Conservation (phyloP, 768 basidiomycete genomes). For the Lentinula raphanica region DNA sequence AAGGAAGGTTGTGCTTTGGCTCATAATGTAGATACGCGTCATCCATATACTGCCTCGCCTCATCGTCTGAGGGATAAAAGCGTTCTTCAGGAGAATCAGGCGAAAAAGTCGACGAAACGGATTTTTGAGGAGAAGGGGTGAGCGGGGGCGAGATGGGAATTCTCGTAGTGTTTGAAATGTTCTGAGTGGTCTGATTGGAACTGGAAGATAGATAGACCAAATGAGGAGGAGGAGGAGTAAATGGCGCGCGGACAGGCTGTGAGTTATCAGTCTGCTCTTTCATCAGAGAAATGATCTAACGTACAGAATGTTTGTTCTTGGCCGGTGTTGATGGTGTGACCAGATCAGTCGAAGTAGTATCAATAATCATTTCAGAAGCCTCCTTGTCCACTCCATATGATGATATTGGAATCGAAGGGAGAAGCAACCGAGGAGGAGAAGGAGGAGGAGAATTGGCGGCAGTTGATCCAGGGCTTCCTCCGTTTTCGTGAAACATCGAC, state of each 20-base stretch:
- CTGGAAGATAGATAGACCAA: conserved; percentile 17
- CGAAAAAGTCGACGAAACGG: conserved; percentile 2
- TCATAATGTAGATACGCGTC: conserved; percentile 32
- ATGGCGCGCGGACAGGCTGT: conserved; percentile 15
- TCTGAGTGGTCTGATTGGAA: conserved; percentile 23
- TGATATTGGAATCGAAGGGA: not conserved
- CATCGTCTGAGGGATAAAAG: not conserved
- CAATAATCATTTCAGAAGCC: not conserved
- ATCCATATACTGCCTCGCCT: conserved; percentile 13
- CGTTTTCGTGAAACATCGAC: not conserved
- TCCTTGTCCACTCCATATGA: not conserved
- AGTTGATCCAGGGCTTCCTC: not conserved
- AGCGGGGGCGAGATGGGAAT: conserved; percentile 6
- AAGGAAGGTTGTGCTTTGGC: conserved; percentile 14
- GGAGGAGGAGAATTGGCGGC: not conserved
- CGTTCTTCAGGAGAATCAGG: not conserved
- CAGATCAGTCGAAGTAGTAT: conserved; percentile 2
- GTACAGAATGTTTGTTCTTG: not conserved
- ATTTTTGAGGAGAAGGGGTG: conserved; percentile 6
- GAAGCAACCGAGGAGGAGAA: not conserved
- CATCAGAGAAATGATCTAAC: not conserved
- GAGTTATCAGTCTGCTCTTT: conserved; percentile 28
- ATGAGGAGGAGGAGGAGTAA: not conserved
- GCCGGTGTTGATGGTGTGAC: conserved; percentile 10
- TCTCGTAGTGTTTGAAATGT: conserved; percentile 11